phyloP scores from a whole-genome alignment of 2,329 filamentous ascomycete species.

The Fusarium concolor region DNA sequence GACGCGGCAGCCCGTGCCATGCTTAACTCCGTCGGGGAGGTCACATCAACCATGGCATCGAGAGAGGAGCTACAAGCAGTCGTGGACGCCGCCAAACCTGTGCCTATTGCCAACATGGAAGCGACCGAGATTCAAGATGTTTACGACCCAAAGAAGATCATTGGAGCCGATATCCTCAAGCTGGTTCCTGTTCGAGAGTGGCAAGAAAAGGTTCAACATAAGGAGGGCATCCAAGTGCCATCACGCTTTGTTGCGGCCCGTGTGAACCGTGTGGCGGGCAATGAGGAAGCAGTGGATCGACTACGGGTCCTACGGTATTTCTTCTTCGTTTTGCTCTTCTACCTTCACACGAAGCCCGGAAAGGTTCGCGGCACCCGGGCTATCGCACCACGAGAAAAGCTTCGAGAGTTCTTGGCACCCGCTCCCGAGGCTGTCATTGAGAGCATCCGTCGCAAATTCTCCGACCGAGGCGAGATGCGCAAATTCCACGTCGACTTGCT shows the following conservation, averaged over 20 bases:
- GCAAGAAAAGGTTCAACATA: slow-evolving; percentile 73
- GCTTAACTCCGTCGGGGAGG: slow-evolving; percentile 70
- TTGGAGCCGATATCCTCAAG: slow-evolving; percentile 75
- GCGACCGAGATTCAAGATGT: slow-evolving; percentile 78
- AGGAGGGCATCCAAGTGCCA: slow-evolving; percentile 65
- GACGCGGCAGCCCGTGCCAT: slow-evolving; percentile 69
- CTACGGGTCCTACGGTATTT: slow-evolving; percentile 72
- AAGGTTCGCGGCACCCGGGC: slow-evolving; percentile 60
- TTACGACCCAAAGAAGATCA: slow-evolving; percentile 74
- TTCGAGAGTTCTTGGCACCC: slow-evolving; percentile 66
- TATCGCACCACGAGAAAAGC: slow-evolving; percentile 71
- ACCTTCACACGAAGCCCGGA: slow-evolving; percentile 59
- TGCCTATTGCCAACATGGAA: slow-evolving; percentile 75
- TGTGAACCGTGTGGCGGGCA: slow-evolving; percentile 65
- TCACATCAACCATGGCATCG: slow-evolving; percentile 74
- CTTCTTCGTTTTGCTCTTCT: slow-evolving; percentile 67
- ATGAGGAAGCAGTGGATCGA: slow-evolving; percentile 63
- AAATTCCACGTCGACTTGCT: slow-evolving; percentile 79
- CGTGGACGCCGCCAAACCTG: slow-evolving; percentile 76
- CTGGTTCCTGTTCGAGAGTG: slow-evolving; percentile 78
- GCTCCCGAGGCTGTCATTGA: slow-evolving; percentile 73
- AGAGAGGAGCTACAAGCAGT: slow-evolving; percentile 72
- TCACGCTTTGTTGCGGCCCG: slow-evolving; percentile 75
- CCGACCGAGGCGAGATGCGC: slow-evolving; percentile 70
- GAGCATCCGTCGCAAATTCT: slow-evolving; percentile 76